Conservation (phyloP, 2,329 filamentous ascomycete species). For the Nectriaceae sp. region DNA sequence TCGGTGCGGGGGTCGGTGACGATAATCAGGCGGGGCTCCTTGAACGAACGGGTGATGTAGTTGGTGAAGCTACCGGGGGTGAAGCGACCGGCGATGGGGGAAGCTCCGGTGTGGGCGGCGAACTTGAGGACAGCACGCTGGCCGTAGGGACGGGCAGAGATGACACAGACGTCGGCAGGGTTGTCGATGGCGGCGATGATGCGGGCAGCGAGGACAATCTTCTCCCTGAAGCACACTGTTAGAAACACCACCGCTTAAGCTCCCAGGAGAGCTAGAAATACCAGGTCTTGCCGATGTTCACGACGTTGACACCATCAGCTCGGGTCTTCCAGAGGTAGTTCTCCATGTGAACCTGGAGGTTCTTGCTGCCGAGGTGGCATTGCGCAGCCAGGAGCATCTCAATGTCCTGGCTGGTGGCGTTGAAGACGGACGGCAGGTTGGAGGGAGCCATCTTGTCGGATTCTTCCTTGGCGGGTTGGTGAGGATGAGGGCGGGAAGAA, state of each 20-base stretch:
- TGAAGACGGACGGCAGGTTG: conserved; percentile 93
- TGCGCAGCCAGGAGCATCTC: conserved; percentile 99
- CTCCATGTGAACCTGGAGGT: conserved; percentile 99
- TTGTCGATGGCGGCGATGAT: conserved; percentile 99
- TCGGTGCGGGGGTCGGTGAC: conserved; percentile 99
- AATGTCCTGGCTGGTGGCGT: conserved; percentile 97
- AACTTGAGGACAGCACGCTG: conserved; percentile 99
- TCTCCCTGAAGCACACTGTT: conserved; percentile 70
- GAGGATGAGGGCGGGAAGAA: conserved; percentile 31
- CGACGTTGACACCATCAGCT: conserved; percentile 95
- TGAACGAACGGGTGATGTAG: conserved; percentile 99
- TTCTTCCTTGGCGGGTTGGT: conserved; percentile 37
- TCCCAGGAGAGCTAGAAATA: conserved; percentile 48
- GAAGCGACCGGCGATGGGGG: conserved; percentile 98
- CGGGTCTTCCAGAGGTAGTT: conserved; percentile 99
- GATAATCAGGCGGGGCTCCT: conserved; percentile 99
- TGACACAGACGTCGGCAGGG: conserved; percentile 98
- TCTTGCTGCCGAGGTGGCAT: conserved; percentile 97
- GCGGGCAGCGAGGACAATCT: conserved; percentile 97
- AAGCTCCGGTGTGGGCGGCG: conserved; percentile 95
- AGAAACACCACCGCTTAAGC: conserved; percentile 19
- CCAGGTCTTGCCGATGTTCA: conserved; percentile 99
- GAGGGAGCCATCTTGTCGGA: conserved; percentile 86
- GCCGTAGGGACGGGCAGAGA: conserved; percentile 98
- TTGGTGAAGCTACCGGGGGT: conserved; percentile 99